Conservation (phyloP, 225 moss, liverwort and hornwort genomes). For the Polytrichum commune region DNA sequence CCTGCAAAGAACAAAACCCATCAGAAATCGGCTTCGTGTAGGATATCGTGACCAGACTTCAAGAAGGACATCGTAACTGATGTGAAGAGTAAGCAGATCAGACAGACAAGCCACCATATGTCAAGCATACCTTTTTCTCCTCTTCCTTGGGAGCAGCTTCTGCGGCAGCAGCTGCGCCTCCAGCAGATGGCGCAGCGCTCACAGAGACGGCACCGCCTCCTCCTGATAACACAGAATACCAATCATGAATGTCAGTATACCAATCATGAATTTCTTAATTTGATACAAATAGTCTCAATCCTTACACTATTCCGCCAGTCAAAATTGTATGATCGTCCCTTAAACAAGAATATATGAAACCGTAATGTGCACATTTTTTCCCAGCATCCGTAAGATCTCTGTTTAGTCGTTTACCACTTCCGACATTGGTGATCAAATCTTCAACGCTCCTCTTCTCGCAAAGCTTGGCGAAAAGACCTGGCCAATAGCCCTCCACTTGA, state of each 20-base stretch:
- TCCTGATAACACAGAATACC: constrained; percentile 22
- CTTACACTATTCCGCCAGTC: neutral
- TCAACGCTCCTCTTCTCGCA: constrained; percentile 77
- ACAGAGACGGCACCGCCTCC: constrained; percentile 69
- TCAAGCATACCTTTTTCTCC: constrained; percentile 29
- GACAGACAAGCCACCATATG: neutral
- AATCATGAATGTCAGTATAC: neutral
- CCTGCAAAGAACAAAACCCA: constrained; percentile 24
- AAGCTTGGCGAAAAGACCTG: constrained; percentile 74
- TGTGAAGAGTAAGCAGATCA: neutral
- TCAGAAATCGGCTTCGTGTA: neutral
- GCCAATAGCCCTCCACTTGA: constrained; percentile 69
- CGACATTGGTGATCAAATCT: constrained; percentile 79
- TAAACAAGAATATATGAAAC: neutral
- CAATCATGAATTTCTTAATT: neutral
- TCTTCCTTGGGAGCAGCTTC: constrained; percentile 48
- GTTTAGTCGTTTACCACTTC: constrained; percentile 45
- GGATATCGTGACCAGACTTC: neutral
- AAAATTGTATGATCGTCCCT: neutral
- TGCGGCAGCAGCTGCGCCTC: constrained; percentile 21
- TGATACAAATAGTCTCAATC: neutral
- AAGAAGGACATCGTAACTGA: neutral
- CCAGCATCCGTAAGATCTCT: neutral
- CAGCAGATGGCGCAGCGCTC: constrained; percentile 49
- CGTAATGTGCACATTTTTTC: too few relatives aligned